phyloP scores from a whole-genome alignment of 2,329 filamentous ascomycete species.

The Myriosclerotinia scirpicola region DNA sequence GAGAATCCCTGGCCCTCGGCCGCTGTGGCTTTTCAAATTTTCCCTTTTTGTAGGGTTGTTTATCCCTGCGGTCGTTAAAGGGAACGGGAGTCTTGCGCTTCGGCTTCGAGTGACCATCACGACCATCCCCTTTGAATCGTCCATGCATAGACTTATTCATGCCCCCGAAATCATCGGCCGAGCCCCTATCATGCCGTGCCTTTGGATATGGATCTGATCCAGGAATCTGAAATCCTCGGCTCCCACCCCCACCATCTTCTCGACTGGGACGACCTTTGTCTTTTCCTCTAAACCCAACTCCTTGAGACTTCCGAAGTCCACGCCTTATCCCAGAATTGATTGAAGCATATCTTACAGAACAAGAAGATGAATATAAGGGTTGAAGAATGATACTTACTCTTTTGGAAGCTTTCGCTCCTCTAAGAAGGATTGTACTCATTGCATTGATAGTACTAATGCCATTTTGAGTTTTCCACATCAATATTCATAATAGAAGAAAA shows the following conservation, averaged over 20 bases:
- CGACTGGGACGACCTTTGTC: slow-evolving; percentile 22
- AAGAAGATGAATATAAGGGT: slow-evolving; percentile 22
- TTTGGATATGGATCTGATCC: neutral
- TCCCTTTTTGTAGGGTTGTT: neutral
- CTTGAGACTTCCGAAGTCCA: slow-evolving; percentile 57
- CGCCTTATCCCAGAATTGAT: slow-evolving; percentile 68
- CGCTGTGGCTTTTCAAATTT: neutral
- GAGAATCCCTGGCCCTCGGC: neutral
- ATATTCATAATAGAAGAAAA: neutral
- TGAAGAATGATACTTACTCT: slow-evolving; percentile 8
- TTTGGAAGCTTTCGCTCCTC: slow-evolving; percentile 25
- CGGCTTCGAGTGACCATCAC: neutral
- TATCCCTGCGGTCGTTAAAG: neutral
- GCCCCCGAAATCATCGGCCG: neutral
- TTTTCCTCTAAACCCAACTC: slow-evolving; percentile 37
- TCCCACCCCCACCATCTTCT: neutral
- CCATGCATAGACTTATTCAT: neutral
- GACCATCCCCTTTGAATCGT: neutral
- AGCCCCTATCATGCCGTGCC: neutral
- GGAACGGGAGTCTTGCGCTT: neutral
- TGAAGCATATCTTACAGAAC: slow-evolving; percentile 49
- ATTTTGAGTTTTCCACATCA: slow-evolving; percentile 2
- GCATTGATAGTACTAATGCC: slow-evolving; percentile 22
- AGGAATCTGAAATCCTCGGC: slow-evolving; percentile 9
- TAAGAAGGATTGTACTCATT: slow-evolving; percentile 33